Percentiles rank a stretch among this genome's conserved stretches.
These are phyloP conservation scores for Carex cristatella DNA, from an alignment of 176 grass and related monocot genomes.

Conservation along the genomic window DNA sequence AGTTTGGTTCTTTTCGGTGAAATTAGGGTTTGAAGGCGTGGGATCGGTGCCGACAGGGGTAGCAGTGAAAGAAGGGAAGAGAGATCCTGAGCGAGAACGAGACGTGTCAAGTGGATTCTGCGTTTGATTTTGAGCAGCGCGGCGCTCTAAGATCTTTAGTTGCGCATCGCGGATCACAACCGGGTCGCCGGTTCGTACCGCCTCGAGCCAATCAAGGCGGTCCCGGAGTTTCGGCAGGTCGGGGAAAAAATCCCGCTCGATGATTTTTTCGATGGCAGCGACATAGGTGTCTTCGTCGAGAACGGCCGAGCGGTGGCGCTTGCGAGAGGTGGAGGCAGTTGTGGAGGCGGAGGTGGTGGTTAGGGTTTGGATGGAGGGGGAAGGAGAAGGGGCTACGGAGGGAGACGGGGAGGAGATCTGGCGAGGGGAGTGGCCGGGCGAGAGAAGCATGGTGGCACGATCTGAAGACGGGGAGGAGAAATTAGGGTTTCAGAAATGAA, in stretches of 20 bases:
- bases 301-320: constrained; percentile 52
- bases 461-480: background rate
- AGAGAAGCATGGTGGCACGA: constrained; percentile 56
- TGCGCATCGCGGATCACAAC: constrained; percentile 78
- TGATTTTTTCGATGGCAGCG: constrained; percentile 67
- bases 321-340: constrained; percentile 11
- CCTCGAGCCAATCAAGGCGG: constrained; percentile 92
- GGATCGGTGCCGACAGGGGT: constrained; percentile 35
- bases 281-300: constrained; percentile 94
- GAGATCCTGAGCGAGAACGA: background rate
- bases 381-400: background rate
- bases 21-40: constrained; percentile 19
- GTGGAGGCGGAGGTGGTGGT: background rate
- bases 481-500: constrained; percentile 34
- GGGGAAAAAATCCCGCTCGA: constrained; percentile 94
- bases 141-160: constrained; percentile 91
- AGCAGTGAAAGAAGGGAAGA: constrained; percentile 48
- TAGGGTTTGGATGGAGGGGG: constrained; percentile 25
- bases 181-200: constrained; percentile 68
- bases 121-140: constrained; percentile 16
- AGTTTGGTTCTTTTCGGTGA: background rate
- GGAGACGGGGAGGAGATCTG: constrained; percentile 42
- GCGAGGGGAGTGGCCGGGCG: constrained; percentile 83
- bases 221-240: constrained; percentile 80
- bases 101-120: background rate